Base-by-base conservation (phyloP, 2,329 filamentous ascomycete genomes). In the Diaporthe longicolla region DNA sequence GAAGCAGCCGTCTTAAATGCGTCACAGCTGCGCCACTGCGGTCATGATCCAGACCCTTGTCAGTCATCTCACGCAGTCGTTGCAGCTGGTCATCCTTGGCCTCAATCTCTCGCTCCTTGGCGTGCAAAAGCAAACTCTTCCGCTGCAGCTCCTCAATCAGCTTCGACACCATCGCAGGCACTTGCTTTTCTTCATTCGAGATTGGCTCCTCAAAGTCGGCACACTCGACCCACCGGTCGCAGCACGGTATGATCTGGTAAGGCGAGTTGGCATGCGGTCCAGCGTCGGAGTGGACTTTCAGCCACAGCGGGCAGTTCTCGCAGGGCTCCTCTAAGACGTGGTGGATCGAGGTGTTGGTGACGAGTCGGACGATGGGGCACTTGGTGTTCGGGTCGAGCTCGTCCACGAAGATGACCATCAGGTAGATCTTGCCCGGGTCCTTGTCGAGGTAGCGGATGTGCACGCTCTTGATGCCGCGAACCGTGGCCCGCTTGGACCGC, bases 291-390 rank as follows among this genome's bases (percentile, higher is more conserved):
- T 40, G 68, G 32, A 71, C 71, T 5, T 29, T 70, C 5, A 75
- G 69, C 74, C 74, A 75, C 13, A 75, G 74, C 13, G 55, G 74
- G 37, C 74, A 75, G 48, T 75, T 72, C 24, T 54, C 50, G 24
- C 48, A 71, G 6, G 72, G 69, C 68, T 75, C 72, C 57, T 70
- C 72, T 13, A 75, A 63, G 19, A 75, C 74, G 48, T 75, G 74
- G 7, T 48, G 59, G 40, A 74, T 72, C 17, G 74, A 75, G 37
- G 74, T 75, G 55, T 72, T 59, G 21, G 74, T 75, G 55, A 75
- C 57, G 61, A 74, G 55, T 11, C 63, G 55, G 35, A 75, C 24
- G 32, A 58, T 40, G 19, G 37, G 40, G 52, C n/a, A 52, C 4
- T 68, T 70, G 10, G 71, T 71, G 17, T 21, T 24, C 4, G 58